Evolutionary conservation across 805 yeast genomes (phyloP).

Genomic region (Candida montana): DNA sequence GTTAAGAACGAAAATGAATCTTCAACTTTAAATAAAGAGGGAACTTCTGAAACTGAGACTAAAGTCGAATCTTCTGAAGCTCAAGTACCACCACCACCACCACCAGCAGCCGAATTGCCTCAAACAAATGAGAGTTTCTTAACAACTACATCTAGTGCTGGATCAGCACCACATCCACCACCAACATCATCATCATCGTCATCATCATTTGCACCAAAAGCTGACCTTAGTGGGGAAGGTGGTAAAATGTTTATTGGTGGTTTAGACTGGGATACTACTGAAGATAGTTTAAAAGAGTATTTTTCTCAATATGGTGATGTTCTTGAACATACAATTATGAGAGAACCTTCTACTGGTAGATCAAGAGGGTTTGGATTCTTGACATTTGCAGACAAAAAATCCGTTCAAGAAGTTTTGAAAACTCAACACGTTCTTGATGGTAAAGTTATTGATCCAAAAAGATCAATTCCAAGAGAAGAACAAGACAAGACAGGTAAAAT

Average conservation of each 20-base stretch:
- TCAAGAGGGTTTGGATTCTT: constrained; percentile 94
- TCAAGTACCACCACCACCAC: neutral
- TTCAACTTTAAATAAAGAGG: too few relatives aligned
- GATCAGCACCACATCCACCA: neutral
- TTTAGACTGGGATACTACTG: constrained; percentile 95
- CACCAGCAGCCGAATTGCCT: neutral
- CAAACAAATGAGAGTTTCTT: too few relatives aligned
- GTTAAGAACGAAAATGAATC: too few relatives aligned
- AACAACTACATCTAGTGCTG: too few relatives aligned
- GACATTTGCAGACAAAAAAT: constrained; percentile 73
- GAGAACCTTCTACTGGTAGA: constrained; percentile 79
- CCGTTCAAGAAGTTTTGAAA: constrained; percentile 82
- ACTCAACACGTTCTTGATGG: constrained; percentile 91
- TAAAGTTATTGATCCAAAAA: constrained; percentile 92
- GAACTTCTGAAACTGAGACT: too few relatives aligned
- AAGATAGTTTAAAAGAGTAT: constrained; percentile 75
- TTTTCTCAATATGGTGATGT: constrained; percentile 88
- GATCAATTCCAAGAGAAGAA: constrained; percentile 96
- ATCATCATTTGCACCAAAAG: constrained; percentile 24
- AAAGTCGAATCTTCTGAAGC: too few relatives aligned
- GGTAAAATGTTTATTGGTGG: constrained; percentile 97
- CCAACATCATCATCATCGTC: neutral
- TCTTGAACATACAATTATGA: constrained; percentile 85
- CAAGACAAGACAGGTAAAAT: constrained; percentile 96
- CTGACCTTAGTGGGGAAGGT: constrained; percentile 60